Conservation (phyloP, 768 basidiomycete species). For the Auricularia heimuer region DNA sequence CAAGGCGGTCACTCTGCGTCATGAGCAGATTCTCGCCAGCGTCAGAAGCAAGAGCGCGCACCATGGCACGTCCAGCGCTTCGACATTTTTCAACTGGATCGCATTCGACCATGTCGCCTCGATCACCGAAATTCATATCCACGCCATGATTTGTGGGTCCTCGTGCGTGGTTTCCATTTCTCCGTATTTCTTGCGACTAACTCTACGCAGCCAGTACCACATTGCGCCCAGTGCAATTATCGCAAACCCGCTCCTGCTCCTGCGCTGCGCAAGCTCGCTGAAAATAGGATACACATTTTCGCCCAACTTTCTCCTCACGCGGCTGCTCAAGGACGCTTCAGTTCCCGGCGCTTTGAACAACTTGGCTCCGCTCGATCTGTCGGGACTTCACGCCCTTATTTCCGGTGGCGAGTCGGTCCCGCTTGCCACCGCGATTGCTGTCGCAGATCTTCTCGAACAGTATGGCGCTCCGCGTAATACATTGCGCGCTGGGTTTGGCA, state of each 20-base stretch:
- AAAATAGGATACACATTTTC: constrained; percentile 27
- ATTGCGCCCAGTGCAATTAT: constrained; percentile 19
- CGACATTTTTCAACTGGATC: constrained; percentile 36
- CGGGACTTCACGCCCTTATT: constrained; percentile 26
- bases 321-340: constrained; percentile 24
- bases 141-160: constrained; percentile 23
- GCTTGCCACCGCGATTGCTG: constrained; percentile 27
- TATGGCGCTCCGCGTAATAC: constrained; percentile 20
- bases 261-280: constrained; percentile 24
- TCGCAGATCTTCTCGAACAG: constrained; percentile 22
- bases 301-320: constrained; percentile 35
- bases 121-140: constrained; percentile 32
- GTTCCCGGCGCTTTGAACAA: constrained; percentile 14
- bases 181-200: constrained; percentile 14
- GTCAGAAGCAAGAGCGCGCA: constrained; percentile 24
- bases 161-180: constrained; percentile 18
- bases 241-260: constrained; percentile 11
- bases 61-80: constrained; percentile 24
- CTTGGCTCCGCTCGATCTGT: constrained; percentile 22
- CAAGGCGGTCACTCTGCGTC: constrained; percentile 32
- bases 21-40: constrained; percentile 28
- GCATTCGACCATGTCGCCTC: constrained; percentile 38
- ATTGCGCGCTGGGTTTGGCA: constrained; percentile 31
- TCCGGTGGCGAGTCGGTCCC: constrained; percentile 36
- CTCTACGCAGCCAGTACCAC: constrained; percentile 27